A percentile compares a stretch with the other conserved stretches of the same genome.
Evolutionary conservation across 1,284 basidiomycete genomes (phyloP).

Genomic region (Cutaneotrichosporon dermatis): DNA sequence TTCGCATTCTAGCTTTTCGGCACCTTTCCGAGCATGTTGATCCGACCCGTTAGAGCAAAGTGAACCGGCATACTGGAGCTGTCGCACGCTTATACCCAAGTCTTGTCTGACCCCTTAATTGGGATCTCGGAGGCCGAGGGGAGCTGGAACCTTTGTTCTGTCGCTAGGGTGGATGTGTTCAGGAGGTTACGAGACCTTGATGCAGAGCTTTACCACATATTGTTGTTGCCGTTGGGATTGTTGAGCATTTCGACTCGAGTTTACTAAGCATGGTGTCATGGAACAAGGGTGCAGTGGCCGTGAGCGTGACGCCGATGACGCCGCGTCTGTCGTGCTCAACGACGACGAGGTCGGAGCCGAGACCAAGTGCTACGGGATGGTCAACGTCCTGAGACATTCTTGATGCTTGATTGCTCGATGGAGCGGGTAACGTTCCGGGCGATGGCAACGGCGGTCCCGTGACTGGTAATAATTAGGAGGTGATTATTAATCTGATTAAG

Average conservation of each 20-base stretch:
- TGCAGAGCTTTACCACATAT: neutral
- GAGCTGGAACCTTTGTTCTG: constrained; percentile 33
- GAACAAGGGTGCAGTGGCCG: neutral
- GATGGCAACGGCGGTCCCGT: no score
- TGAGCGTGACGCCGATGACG: neutral
- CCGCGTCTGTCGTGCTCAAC: neutral
- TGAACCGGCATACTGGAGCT: constrained; percentile 35
- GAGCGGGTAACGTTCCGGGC: no score
- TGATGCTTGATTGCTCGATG: no score
- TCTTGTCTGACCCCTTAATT: constrained; percentile 45
- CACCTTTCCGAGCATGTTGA: neutral
- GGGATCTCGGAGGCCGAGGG: constrained; percentile 48
- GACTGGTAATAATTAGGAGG: no score
- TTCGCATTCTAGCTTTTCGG: constrained; percentile 3
- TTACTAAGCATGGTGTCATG: neutral
- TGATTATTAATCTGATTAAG: no score
- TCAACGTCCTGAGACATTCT: no score
- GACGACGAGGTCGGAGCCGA: no score
- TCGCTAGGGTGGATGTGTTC: constrained; percentile 2
- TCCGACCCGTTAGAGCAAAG: constrained; percentile 1
- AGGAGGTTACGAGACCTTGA: neutral
- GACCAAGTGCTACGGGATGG: no score
- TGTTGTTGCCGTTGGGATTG: neutral
- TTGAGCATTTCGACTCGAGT: no score
- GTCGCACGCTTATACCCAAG: constrained; percentile 53